Conservation (phyloP, 495 filamentous ascomycete genomes). For the Penicillium riverlandense region DNA sequence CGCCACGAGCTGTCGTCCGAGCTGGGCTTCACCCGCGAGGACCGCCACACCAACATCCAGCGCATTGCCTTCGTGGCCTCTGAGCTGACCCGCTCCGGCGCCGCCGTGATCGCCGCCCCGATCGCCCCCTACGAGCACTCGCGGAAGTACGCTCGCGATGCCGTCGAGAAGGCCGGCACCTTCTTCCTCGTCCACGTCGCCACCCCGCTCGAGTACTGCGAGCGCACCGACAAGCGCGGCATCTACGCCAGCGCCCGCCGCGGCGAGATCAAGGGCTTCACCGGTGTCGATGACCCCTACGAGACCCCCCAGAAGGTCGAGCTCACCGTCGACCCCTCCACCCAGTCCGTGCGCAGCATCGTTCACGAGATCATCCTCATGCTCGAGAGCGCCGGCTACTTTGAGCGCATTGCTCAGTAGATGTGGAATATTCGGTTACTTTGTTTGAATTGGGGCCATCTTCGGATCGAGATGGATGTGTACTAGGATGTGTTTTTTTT, state of each 20-base stretch:
- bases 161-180: slow-evolving; percentile 76
- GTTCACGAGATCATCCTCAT: slow-evolving; percentile 96
- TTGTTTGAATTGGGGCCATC: slow-evolving; percentile 5
- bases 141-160: slow-evolving; percentile 67
- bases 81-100: slow-evolving; percentile 85
- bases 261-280: slow-evolving; percentile 97
- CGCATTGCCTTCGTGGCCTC: slow-evolving; percentile 95
- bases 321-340: slow-evolving; percentile 76
- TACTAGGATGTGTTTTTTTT: slow-evolving; percentile 8
- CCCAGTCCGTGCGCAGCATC: slow-evolving; percentile 80
- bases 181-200: slow-evolving; percentile 96
- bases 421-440: not conserved
- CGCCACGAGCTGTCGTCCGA: slow-evolving; percentile 89
- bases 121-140: slow-evolving; percentile 88
- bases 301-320: slow-evolving; percentile 78
- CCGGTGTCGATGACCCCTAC: slow-evolving; percentile 96
- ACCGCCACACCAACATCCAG: slow-evolving; percentile 91
- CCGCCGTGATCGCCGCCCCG: slow-evolving; percentile 94
- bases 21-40: slow-evolving; percentile 88
- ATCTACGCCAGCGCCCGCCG: slow-evolving; percentile 78
- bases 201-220: slow-evolving; percentile 83
- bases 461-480: slow-evolving; percentile 8
- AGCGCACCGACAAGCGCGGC: slow-evolving; percentile 90
- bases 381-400: slow-evolving; percentile 82
- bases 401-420: slow-evolving; percentile 27